A percentile compares a stretch with the other conserved stretches of the same genome.
Conservation (phyloP, 805 yeast species). For the Tetrapisispora iriomotensis region DNA sequence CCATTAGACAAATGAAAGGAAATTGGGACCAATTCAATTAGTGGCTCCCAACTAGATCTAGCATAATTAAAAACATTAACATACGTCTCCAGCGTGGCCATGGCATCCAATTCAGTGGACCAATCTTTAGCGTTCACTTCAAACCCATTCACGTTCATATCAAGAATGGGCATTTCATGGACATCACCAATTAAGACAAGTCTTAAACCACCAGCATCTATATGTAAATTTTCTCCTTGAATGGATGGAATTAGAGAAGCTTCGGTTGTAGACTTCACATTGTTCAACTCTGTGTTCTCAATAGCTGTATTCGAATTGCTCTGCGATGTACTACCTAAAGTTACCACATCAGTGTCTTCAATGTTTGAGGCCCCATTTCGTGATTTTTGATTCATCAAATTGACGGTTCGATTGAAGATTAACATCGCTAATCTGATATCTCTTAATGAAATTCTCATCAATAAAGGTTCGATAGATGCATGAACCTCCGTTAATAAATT, state of each 20-base stretch:
- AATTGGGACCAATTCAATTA: constrained; percentile 80
- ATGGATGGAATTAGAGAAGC: constrained; percentile 34
- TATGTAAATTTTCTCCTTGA: constrained; percentile 58
- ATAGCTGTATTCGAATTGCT: not conserved
- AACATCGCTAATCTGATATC: constrained; percentile 74
- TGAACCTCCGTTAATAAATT: constrained; percentile 55
- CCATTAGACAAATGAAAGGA: constrained; percentile 55
- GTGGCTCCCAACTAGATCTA: constrained; percentile 90
- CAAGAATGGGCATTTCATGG: constrained; percentile 81
- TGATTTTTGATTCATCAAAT: constrained; percentile 30
- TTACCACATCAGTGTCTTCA: constrained; percentile 8
- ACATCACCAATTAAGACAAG: constrained; percentile 81
- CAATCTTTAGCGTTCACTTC: constrained; percentile 63
- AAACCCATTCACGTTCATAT: constrained; percentile 64
- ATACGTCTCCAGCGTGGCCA: constrained; percentile 51
- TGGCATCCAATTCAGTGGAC: constrained; percentile 75
- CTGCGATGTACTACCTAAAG: constrained; percentile 3
- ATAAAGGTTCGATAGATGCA: constrained; percentile 66
- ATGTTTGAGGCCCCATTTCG: constrained; percentile 3
- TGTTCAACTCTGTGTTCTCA: not conserved
- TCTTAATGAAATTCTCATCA: constrained; percentile 72
- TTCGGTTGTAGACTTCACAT: constrained; percentile 11
- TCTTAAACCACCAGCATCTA: constrained; percentile 65
- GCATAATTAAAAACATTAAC: constrained; percentile 81
- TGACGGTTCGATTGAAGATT: constrained; percentile 64